phyloP scores from a whole-genome alignment of 2,329 filamentous ascomycete species.

The Thelonectria rubi region DNA sequence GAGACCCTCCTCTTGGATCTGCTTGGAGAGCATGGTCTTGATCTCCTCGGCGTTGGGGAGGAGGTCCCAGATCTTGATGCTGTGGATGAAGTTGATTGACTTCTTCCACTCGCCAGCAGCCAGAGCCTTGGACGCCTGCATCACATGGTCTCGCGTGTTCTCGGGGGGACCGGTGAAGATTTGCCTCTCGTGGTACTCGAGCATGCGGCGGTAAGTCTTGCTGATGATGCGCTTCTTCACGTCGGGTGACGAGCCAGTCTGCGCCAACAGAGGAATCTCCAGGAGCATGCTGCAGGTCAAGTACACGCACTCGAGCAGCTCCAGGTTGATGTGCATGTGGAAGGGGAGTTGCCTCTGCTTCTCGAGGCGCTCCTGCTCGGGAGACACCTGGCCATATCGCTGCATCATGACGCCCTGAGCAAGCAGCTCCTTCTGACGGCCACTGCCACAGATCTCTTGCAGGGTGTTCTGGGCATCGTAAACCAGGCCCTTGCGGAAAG shows the following conservation, averaged over 20 bases:
- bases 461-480: constrained; percentile 98
- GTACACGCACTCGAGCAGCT: constrained; percentile 97
- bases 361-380: constrained; percentile 96
- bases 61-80: constrained; percentile 99
- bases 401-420: constrained; percentile 99
- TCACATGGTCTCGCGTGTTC: constrained; percentile 98
- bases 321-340: constrained; percentile 99
- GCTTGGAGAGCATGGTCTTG: constrained; percentile 95
- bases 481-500: constrained; percentile 94
- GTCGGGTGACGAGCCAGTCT: constrained; percentile 95
- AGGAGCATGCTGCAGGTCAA: constrained; percentile 99
- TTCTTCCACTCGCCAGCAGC: constrained; percentile 99
- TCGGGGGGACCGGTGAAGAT: constrained; percentile 98
- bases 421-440: constrained; percentile 95
- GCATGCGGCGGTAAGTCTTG: constrained; percentile 99
- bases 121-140: constrained; percentile 97
- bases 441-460: constrained; percentile 97
- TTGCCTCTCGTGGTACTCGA: constrained; percentile 99
- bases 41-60: constrained; percentile 93
- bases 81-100: constrained; percentile 90
- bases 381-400: constrained; percentile 93
- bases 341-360: constrained; percentile 97
- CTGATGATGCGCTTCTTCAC: constrained; percentile 98
- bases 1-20: constrained; percentile 98
- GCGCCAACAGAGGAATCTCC: constrained; percentile 95